phyloP scores from a whole-genome alignment of 2,329 filamentous ascomycete species.

The Drechslera avenae region DNA sequence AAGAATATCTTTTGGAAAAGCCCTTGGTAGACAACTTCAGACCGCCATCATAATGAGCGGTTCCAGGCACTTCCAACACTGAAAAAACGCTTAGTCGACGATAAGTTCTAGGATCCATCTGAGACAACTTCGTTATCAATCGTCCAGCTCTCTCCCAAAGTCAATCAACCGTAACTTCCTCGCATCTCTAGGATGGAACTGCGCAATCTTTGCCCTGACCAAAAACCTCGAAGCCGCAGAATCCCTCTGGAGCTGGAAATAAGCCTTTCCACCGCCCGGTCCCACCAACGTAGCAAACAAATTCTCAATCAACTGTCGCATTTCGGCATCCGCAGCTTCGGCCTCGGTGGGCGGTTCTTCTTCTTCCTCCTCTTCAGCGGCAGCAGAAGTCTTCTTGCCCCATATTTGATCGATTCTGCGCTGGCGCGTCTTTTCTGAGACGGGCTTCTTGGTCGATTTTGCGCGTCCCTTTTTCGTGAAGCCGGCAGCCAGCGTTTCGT shows the following conservation, averaged over 20 bases:
- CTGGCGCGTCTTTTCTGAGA: conserved; percentile 49
- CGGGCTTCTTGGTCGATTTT: conserved; percentile 47
- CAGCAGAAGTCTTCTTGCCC: conserved; percentile 39
- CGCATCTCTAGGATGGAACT: conserved; percentile 62
- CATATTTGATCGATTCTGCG: conserved; percentile 59
- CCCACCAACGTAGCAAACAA: conserved; percentile 51
- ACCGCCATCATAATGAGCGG: too few relatives aligned
- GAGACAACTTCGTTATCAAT: conserved; percentile 19
- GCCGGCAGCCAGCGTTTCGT: conserved; percentile 59
- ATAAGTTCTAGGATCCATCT: too few relatives aligned
- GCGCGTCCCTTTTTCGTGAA: conserved; percentile 58
- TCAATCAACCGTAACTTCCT: conserved; percentile 58
- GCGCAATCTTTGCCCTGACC: conserved; percentile 60
- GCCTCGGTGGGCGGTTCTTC: conserved; percentile 49
- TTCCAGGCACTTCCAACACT: too few relatives aligned
- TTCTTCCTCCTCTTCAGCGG: conserved; percentile 28
- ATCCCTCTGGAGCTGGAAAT: conserved; percentile 56
- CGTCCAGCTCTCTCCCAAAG: conserved; percentile 53
- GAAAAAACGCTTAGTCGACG: too few relatives aligned
- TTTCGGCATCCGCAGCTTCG: conserved; percentile 55
- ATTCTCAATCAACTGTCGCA: conserved; percentile 54
- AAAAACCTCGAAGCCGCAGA: conserved; percentile 60
- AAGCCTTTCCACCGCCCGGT: conserved; percentile 49
- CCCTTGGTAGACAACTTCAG: too few relatives aligned
- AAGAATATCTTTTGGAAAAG: neutral